Conservation (phyloP, 2,329 filamentous ascomycete species). For the Chaetomiaceae sp. region DNA sequence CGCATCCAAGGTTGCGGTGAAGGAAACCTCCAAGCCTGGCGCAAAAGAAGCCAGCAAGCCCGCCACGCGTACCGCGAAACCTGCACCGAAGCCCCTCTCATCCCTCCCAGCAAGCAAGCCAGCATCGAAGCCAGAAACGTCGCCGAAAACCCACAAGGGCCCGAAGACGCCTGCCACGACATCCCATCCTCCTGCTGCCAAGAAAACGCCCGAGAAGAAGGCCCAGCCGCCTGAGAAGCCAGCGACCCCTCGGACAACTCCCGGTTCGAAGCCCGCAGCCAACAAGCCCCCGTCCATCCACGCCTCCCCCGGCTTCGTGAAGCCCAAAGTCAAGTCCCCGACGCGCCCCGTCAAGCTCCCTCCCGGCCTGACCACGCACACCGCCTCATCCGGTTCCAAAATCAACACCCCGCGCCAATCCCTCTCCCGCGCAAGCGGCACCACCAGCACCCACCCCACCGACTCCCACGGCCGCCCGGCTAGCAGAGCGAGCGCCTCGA, state of each 20-base stretch:
- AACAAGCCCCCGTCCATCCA: conserved; percentile 45
- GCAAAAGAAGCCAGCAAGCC: too few species aligned
- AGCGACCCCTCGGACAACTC: conserved; percentile 28
- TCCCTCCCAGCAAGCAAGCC: conserved; percentile 30
- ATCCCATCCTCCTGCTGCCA: conserved; percentile 25
- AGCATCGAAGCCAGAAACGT: conserved; percentile 34
- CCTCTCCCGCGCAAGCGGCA: conserved; percentile 38
- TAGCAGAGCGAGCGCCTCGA: conserved; percentile 43
- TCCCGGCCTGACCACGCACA: conserved; percentile 64
- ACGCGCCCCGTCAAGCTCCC: conserved; percentile 65
- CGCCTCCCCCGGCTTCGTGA: conserved; percentile 44
- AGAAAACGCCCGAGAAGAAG: conserved; percentile 37
- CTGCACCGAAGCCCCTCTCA: conserved; percentile 30
- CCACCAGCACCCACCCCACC: conserved; percentile 33
- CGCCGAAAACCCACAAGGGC: conserved; percentile 36
- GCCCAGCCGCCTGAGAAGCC: conserved; percentile 31
- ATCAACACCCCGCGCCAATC: conserved; percentile 39
- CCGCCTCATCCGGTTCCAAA: conserved; percentile 65
- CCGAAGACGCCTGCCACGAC: conserved; percentile 35
- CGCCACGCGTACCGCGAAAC: conserved; percentile 11
- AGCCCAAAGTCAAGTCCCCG: conserved; percentile 62
- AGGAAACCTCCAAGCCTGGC: too few species aligned
- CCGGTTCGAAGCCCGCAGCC: conserved; percentile 30
- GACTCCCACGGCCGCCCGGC: conserved; percentile 38
- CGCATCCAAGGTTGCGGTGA: background rate